These are phyloP conservation scores for Penicillium bialowiezense DNA, from an alignment of 495 filamentous ascomycete species.

Conservation along the genomic window DNA sequence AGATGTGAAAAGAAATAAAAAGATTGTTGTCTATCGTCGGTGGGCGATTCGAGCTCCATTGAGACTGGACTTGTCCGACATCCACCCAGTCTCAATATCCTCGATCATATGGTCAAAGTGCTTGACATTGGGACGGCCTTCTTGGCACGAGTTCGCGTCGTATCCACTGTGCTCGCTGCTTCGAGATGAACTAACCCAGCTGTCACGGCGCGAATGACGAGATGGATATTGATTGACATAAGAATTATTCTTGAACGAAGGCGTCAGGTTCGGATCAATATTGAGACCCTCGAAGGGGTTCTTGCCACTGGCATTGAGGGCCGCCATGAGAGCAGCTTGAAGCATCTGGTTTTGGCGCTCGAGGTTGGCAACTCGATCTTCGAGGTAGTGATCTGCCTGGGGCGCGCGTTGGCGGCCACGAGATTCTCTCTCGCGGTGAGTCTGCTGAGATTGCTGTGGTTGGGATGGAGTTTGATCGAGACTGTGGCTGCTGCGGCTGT, in stretches of 20 bases:
- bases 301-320: conserved; percentile 35
- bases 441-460: conserved; percentile 23
- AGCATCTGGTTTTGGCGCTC: conserved; percentile 47
- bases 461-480: conserved; percentile 22
- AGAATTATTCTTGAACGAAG: conserved; percentile 7
- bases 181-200: conserved; percentile 34
- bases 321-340: conserved; percentile 43
- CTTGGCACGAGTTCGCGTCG: conserved; percentile 16
- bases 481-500: conserved; percentile 17
- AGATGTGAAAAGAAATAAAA: background rate
- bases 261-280: conserved; percentile 17
- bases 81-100: conserved; percentile 37
- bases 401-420: conserved; percentile 13
- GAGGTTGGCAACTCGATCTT: conserved; percentile 39
- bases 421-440: conserved; percentile 21
- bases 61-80: conserved; percentile 33
- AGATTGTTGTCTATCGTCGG: conserved; percentile 8
- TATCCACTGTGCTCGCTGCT: conserved; percentile 26
- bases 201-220: conserved; percentile 28
- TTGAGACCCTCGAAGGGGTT: conserved; percentile 24
- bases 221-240: conserved; percentile 11
- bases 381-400: conserved; percentile 21
- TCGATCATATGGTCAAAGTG: conserved; percentile 41
- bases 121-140: conserved; percentile 23
- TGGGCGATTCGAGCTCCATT: conserved; percentile 10